Percentiles rank a stretch among this genome's conserved stretches.
Evolutionary conservation across 805 yeast genomes (phyloP).

Genomic region (Cyberlindnera galapagoensis): DNA sequence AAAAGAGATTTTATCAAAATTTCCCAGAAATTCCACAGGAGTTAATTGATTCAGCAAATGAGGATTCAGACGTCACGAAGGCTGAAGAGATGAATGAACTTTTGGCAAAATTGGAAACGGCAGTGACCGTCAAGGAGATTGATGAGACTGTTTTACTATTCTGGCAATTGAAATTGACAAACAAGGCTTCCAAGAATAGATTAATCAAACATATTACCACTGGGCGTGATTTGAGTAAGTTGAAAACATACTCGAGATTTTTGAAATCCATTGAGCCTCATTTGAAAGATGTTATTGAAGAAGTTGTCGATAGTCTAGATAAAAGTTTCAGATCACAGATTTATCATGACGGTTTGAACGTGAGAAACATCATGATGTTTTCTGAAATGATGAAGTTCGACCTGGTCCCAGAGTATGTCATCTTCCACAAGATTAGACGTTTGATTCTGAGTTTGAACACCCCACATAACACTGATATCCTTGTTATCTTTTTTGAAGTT

Average conservation of each 20-base stretch:
- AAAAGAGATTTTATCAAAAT: conserved; percentile 55
- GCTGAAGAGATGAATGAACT: conserved; percentile 36
- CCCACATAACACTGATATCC: conserved; percentile 58
- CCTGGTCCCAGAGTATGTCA: conserved; percentile 60
- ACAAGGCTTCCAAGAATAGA: conserved; percentile 66
- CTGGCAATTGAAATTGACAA: conserved; percentile 47
- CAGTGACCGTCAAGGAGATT: conserved; percentile 40
- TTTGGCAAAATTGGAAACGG: conserved; percentile 35
- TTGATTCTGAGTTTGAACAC: conserved; percentile 46
- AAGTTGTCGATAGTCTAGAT: conserved; percentile 50
- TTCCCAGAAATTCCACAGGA: conserved; percentile 37
- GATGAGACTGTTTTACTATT: conserved; percentile 42
- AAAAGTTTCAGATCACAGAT: conserved; percentile 55
- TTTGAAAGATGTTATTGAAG: conserved; percentile 45
- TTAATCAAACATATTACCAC: conserved; percentile 50
- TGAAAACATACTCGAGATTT: conserved; percentile 56
- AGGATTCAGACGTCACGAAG: conserved; percentile 25
- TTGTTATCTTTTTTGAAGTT: conserved; percentile 65
- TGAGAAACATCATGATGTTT: conserved; percentile 55
- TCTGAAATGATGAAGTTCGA: conserved; percentile 73
- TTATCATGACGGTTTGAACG: conserved; percentile 43
- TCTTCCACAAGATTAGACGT: conserved; percentile 66
- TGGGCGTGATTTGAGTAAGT: conserved; percentile 37
- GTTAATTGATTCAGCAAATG: conserved; percentile 25
- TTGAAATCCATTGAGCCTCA: conserved; percentile 49